Evolutionary conservation across 768 basidiomycete species (phyloP), one percentile per base, ranked within the genome.

Genomic region (Amylocystis lapponica): DNA sequence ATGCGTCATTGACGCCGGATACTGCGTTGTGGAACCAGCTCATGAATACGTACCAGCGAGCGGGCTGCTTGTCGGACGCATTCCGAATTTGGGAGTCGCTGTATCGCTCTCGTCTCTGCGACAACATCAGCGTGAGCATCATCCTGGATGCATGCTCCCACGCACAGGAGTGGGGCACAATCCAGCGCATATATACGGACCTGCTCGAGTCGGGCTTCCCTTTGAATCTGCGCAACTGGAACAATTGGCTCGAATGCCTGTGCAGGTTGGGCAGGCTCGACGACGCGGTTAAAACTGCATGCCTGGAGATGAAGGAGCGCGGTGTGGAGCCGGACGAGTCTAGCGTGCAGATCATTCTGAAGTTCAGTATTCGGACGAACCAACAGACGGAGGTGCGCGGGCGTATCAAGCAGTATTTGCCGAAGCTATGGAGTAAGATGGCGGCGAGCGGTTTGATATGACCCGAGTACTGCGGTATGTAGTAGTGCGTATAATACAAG

Each of bases 1-100:
- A 93, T 55, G 71, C 83, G 12, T 72, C 78, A n/a, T 64, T 93
- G 44, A 73, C 81, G 8, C 84, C 89, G 2, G 83, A 91, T 51
- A 63, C 68, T 11, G 61, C 68, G 3, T 69, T 91, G 11, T 82
- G 86, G 75, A 94, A 92, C 58, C 78, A 87, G 54, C 66, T 96
- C 48, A 89, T 96, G 86, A 79, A 89, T 60, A 81, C 88, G 1
- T 97, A 94, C 62, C 81, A 86, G 53, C 81, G 81, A n/a, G 70
- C 83, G 6, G 80, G 79, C 4, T 79, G 78, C 46, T 86, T 83
- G 48, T 66, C 65, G 1, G 84, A 87, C 45, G 81, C 85, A 13
- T 83, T 78, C 52, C 72, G 81, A 27, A 72, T 95, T 3, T 97
- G 92, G 90, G 81, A 91, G 56, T 70, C 71, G 57, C 72, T 89